A percentile compares a stretch with the other conserved stretches of the same genome.
Evolutionary conservation across 2,329 filamentous ascomycete species (phyloP).

Genomic region (Aspergillus tamarii): DNA sequence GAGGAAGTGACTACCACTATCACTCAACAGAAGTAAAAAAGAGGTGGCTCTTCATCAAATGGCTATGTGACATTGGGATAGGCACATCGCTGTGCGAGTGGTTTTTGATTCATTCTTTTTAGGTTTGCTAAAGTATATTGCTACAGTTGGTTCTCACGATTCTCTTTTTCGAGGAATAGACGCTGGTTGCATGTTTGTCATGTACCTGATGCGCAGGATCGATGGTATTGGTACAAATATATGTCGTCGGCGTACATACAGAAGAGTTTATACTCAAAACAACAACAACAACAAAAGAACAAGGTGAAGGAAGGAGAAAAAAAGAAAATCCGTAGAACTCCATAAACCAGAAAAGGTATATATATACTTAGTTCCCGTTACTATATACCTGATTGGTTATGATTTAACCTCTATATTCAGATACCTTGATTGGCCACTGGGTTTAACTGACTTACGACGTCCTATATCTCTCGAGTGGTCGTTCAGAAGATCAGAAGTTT

Average conservation of each 20-base stretch:
- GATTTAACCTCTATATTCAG: background rate
- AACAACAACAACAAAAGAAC: background rate
- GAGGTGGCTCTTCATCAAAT: no score
- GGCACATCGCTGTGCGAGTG: no score
- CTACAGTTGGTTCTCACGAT: background rate
- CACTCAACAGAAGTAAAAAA: no score
- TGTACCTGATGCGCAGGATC: background rate
- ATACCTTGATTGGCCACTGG: background rate
- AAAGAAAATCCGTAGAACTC: background rate
- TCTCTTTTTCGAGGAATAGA: background rate
- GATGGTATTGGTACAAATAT: background rate
- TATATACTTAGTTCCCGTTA: background rate
- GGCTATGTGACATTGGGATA: no score
- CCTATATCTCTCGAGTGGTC: no score
- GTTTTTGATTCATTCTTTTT: no score
- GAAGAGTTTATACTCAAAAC: background rate
- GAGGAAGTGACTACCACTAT: no score
- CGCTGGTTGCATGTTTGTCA: background rate
- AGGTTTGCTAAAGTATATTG: background rate
- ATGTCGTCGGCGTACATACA: background rate
- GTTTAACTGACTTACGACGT: no score
- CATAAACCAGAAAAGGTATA: background rate
- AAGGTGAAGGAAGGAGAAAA: background rate
- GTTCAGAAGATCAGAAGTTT: no score
- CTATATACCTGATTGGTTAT: background rate